These are phyloP conservation scores for Escovopsis sp. DNA, from an alignment of 2,329 filamentous ascomycete genomes.

Conservation along the genomic window DNA sequence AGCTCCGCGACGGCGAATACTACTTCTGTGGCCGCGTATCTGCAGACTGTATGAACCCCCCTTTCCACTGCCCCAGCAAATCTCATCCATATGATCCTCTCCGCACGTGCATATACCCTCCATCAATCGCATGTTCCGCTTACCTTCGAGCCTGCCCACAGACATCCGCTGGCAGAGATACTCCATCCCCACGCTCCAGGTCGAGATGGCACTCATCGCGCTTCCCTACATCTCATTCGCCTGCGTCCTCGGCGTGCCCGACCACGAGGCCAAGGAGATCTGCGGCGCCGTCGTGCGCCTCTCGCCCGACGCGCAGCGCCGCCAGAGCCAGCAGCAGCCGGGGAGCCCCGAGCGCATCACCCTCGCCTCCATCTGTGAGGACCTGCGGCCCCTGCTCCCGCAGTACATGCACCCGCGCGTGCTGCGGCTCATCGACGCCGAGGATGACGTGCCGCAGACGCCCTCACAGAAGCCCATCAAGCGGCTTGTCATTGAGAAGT, in stretches of 20 bases:
- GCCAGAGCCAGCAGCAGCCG: background rate
- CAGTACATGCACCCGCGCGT: constrained; percentile 7
- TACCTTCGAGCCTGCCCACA: background rate
- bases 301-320: background rate
- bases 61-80: background rate
- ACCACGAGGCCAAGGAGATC: constrained; percentile 7
- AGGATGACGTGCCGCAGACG: constrained; percentile 8
- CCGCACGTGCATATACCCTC: background rate
- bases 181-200: constrained; percentile 6
- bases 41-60: constrained; percentile 8
- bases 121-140: background rate
- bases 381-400: constrained; percentile 5
- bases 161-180: constrained; percentile 4
- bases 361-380: constrained; percentile 5
- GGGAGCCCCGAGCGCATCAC: background rate
- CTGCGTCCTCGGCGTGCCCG: constrained; percentile 8
- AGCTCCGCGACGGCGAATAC: constrained; percentile 33
- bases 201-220: constrained; percentile 7
- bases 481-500: constrained; percentile 5
- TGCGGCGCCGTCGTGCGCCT: constrained; percentile 9
- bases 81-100: background rate
- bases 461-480: constrained; percentile 7
- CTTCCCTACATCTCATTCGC: constrained; percentile 10
- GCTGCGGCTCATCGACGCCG: constrained; percentile 6
- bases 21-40: constrained; percentile 9